Evolutionary conservation across 2,329 filamentous ascomycete genomes (phyloP), one percentile per base, ranked within the genome.

Genomic region (Aspergillus sp.): DNA sequence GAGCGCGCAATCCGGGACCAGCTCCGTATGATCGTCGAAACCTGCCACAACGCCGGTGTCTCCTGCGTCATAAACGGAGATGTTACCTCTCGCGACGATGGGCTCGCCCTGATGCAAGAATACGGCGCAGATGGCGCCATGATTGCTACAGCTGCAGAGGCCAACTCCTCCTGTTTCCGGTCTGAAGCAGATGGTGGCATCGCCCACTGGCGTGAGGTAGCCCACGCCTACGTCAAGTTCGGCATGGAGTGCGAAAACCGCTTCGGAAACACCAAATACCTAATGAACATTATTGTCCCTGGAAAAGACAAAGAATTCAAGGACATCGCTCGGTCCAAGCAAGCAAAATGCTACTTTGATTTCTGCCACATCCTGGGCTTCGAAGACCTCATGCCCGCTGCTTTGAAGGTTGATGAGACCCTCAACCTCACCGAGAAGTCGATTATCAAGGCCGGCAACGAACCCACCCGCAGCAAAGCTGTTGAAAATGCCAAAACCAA

Each of bases 41-140:
- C 96, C 1, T 99, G 95, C 70, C 87, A 84, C 62, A 87, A 92
- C 63, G 87, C 87, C 11, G 93, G 93, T 27, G 92, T 99, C 2
- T 92, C 93, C 8, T 97, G 93, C 70, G 77, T 98, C 41, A 93
- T 98, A 87, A 99, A 99, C 70, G 95, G 95, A 48, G 95, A 99
- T 68, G 92, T 99, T 0, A 85, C 83, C 54, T 85, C 81, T 39
- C 85, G 90, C 54, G 89, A 91, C 51, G 81, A 96, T 58, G 93
- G 87, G 0, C 70, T 89, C 7, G 72, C 80, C 58, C 81, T 99
- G 6, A 88, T 92, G 60, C 68, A 83, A 24, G 89, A 96, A 71
- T 97, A 85, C 70, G 88, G 87, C n/a, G 90, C 89, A 5, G 93
- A 98, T 69, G 93, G 93, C 5, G 95, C 91, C 60, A 99, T 99